Base-by-base conservation (phyloP, 148 eudicot genomes). In the Rhododendron vialii region DNA sequence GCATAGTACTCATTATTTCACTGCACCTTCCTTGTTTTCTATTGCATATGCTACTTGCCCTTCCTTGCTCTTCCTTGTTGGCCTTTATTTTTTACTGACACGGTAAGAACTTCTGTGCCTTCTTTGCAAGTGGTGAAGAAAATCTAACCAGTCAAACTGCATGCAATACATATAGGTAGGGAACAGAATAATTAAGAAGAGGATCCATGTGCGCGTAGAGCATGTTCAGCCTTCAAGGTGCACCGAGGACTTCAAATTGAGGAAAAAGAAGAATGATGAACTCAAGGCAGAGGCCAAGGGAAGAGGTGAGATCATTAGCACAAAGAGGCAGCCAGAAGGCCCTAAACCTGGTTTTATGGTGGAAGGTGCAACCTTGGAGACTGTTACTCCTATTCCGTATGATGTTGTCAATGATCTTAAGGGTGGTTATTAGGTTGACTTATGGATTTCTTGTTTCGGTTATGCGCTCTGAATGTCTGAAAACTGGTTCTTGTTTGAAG, bases 371-470 rank as follows among this genome's bases (percentile, higher is more conserved):
- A 90, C 90, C 2, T 41, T 90, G 84, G 92, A 90, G 87, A 90
- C 92, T 5, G 92, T 90, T 30, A 90, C 92, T 1, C 92, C 90
- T 47, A 90, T 90, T 35, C 92, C 92, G 0, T 90, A 90, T 48
- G 91, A 89, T 83, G 89, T 89, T 7, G 91, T 89, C 82, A 87
- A 89, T 77, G 91, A 89, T 61, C 88, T 89, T 18, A 89, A 89
- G 84, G 91, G 91, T 57, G 91, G 91, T 7, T 88, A 90, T 55
- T 90, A 81, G 78, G 86, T 33, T 76, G 17, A 9, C n/a, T 17
- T 74, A 5, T 8, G 36, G 13, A 48, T 50, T 71, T 33, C 26
- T 81, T 35, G 45, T 55, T 55, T 55, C 26, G 18, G 20, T 55
- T 81, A 18, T 55, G 28, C 30, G 83, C 22, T 14, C 41, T 3